These are phyloP conservation scores for Singerocomus inundabilis DNA, from an alignment of 1,284 basidiomycete species.

Conservation along the genomic window DNA sequence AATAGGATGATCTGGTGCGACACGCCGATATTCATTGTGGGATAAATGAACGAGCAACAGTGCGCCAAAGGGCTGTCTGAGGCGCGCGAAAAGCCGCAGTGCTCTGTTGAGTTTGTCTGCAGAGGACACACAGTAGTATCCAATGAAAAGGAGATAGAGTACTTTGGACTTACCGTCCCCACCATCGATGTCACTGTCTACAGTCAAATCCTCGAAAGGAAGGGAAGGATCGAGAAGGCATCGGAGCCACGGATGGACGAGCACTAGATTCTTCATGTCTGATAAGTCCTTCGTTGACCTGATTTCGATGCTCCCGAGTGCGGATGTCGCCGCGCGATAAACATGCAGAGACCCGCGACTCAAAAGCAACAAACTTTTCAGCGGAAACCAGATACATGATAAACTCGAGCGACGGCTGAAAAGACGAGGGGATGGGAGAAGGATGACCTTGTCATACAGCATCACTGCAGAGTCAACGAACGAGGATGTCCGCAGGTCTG, in stretches of 20 bases:
- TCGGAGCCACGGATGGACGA: too few species aligned
- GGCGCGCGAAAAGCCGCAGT: too few species aligned
- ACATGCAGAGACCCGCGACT: background rate
- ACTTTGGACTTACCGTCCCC: too few species aligned
- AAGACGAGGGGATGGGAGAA: background rate
- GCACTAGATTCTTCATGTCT: background rate
- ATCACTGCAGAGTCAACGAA: background rate
- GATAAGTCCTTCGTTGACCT: background rate
- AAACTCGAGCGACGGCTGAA: background rate
- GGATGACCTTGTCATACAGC: background rate
- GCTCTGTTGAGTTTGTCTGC: too few species aligned
- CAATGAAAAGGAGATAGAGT: too few species aligned
- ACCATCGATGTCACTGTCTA: background rate
- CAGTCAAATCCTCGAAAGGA: background rate
- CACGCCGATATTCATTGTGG: too few species aligned
- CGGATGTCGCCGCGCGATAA: background rate
- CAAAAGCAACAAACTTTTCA: background rate
- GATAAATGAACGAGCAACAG: too few species aligned
- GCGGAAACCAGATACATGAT: slow-evolving; percentile 2
- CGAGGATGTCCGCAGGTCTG: background rate
- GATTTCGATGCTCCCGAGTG: background rate
- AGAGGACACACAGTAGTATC: too few species aligned
- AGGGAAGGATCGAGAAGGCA: background rate
- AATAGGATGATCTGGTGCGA: too few species aligned
- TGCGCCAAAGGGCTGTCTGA: too few species aligned